Evolutionary conservation across 176 grass and related monocot genomes (phyloP).

Genomic region (Zizania latifolia): DNA sequence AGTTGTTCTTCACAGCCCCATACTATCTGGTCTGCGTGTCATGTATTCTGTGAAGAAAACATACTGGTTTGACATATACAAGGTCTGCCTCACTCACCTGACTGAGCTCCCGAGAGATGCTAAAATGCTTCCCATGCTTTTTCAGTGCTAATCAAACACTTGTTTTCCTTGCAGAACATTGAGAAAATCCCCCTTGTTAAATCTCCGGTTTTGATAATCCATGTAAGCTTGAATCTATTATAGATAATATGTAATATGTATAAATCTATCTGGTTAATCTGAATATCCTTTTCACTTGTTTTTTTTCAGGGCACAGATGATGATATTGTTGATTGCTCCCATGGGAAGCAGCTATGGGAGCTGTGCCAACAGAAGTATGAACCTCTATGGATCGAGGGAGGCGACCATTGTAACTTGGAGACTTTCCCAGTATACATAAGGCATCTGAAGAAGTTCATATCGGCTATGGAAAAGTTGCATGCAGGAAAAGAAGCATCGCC

Average conservation of each 20-base stretch:
- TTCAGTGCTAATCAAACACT: slow-evolving; percentile 8
- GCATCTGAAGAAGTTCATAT: slow-evolving; percentile 75
- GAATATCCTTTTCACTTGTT: not conserved
- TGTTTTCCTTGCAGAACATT: slow-evolving; percentile 66
- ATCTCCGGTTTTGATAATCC: slow-evolving; percentile 78
- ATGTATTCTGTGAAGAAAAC: slow-evolving; percentile 88
- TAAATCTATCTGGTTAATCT: slow-evolving; percentile 13
- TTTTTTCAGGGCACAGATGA: slow-evolving; percentile 75
- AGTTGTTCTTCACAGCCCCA: slow-evolving; percentile 77
- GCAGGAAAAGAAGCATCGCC: slow-evolving; percentile 15
- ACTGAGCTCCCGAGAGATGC: not conserved
- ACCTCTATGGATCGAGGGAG: slow-evolving; percentile 85
- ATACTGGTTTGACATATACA: slow-evolving; percentile 98
- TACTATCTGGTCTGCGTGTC: slow-evolving; percentile 85
- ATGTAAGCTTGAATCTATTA: slow-evolving; percentile 59
- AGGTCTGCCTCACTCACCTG: slow-evolving; percentile 45
- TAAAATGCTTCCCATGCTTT: not conserved
- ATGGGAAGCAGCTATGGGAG: slow-evolving; percentile 83
- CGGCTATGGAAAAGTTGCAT: slow-evolving; percentile 51
- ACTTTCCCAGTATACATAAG: slow-evolving; percentile 66
- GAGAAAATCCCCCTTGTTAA: slow-evolving; percentile 76
- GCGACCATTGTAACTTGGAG: slow-evolving; percentile 78
- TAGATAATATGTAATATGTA: too few relatives aligned
- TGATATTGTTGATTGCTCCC: slow-evolving; percentile 61
- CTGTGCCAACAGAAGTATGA: slow-evolving; percentile 88